Base-by-base conservation (phyloP, 805 yeast genomes). In the Danielia oregonensis region DNA sequence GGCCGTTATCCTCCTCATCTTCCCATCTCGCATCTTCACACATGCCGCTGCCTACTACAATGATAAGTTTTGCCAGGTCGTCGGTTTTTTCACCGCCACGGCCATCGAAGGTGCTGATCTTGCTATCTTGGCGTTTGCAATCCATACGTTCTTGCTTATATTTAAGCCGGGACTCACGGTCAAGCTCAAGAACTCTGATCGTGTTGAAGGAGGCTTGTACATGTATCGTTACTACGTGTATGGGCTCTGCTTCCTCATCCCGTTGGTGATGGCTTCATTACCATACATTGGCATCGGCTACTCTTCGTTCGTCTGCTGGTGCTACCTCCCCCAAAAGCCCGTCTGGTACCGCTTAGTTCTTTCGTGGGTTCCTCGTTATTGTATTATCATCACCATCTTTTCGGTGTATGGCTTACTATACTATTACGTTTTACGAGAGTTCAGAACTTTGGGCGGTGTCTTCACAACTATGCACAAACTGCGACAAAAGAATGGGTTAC, bases 21-120 rank as follows among this genome's bases (percentile, higher is more conserved):
- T 79, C 52, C 94, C 95, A 0, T 55, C 79, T 0, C 59, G 83
- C 26, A 75, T 78, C 3, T 51, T 76, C 16, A 52, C 69, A 6
- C 63, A 63, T 25, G 49, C 55, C 16, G 42, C 59, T 7, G 60
- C 77, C 6, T 78, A 76, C 52, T 70, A 67, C 35, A 67, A 65
- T 44, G 59, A 65, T 25, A 57, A 55, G 19, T 76, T 82, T 51
- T 76, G 81, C 48, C 76, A 79, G 50, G 74, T 78, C 4, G 71
- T 82, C 23, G 96, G 95, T 2, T 87, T 84, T 67, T 79, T 86
- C 57, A 83, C 95, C 1, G 85, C 89, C 3, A 69, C 79, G 25
- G 72, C 86, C 15, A 82, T 84, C 10, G 94, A 86, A 57, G 95
- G 95, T 14, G 87, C 89, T 2, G 97, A 88, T 58, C 52, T 86